Evolutionary conservation across 768 basidiomycete genomes (phyloP).

Genomic region (Lentinula guzmanii): DNA sequence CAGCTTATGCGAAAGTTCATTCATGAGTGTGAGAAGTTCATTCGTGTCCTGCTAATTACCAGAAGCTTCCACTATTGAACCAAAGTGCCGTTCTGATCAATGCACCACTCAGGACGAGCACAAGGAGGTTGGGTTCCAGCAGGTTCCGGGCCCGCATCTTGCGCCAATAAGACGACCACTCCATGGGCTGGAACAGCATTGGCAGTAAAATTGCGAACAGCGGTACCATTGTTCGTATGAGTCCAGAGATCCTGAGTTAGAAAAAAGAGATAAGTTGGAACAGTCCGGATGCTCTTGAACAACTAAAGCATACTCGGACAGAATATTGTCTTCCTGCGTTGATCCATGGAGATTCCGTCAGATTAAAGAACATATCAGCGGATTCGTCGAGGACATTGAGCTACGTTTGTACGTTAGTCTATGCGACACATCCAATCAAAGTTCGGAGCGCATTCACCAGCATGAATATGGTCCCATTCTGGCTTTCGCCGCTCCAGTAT

Average conservation of each 20-base stretch:
- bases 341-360: constrained; percentile 69
- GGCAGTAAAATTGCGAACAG: constrained; percentile 51
- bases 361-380: constrained; percentile 52
- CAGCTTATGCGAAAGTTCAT: background rate
- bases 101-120: constrained; percentile 52
- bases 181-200: constrained; percentile 58
- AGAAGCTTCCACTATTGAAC: constrained; percentile 8
- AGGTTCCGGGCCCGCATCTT: constrained; percentile 65
- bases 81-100: constrained; percentile 47
- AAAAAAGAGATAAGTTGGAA: background rate
- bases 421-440: background rate
- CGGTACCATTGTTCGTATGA: constrained; percentile 66
- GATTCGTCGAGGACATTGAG: constrained; percentile 55
- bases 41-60: no score
- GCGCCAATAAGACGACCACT: constrained; percentile 59
- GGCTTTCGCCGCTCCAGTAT: constrained; percentile 63
- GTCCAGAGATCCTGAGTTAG: constrained; percentile 58
- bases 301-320: constrained; percentile 40
- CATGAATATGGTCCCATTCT: constrained; percentile 66
- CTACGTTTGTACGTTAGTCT: constrained; percentile 21
- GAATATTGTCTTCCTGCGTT: constrained; percentile 59
- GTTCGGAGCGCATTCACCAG: constrained; percentile 33
- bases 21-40: background rate
- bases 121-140: constrained; percentile 51
- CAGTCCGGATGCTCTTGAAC: background rate